Evolutionary conservation across 495 filamentous ascomycete species (phyloP).

Genomic region (Glarea lozoyensis): DNA sequence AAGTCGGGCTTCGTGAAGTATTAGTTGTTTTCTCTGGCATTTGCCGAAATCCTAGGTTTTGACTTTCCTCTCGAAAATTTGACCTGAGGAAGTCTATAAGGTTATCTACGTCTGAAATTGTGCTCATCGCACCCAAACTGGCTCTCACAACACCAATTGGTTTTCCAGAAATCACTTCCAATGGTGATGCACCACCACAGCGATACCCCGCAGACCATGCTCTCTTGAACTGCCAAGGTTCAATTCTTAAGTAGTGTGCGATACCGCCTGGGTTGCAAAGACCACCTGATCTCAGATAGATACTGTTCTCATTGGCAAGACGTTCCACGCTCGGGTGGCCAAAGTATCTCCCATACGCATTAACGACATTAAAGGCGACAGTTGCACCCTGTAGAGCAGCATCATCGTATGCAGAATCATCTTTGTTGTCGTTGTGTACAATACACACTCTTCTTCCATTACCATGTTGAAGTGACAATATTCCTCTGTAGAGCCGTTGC

Average conservation of each 20-base stretch:
- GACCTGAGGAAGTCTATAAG: constrained; percentile 39
- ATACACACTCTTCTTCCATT: constrained; percentile 49
- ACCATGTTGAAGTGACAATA: constrained; percentile 45
- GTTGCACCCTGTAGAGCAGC: constrained; percentile 55
- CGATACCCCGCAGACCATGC: constrained; percentile 56
- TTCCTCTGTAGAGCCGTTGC: constrained; percentile 36
- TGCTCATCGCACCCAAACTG: constrained; percentile 68
- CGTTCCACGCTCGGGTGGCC: constrained; percentile 53
- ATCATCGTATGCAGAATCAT: constrained; percentile 42
- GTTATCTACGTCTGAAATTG: constrained; percentile 44
- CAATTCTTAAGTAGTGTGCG: constrained; percentile 32
- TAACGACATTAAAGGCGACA: constrained; percentile 59
- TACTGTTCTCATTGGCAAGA: constrained; percentile 47
- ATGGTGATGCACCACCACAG: constrained; percentile 36
- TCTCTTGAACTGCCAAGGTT: constrained; percentile 50
- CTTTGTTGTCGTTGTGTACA: constrained; percentile 48
- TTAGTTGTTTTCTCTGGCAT: too few species aligned
- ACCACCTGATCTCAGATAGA: constrained; percentile 64
- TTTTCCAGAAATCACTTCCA: constrained; percentile 43
- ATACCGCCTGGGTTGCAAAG: constrained; percentile 53
- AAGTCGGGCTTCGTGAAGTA: too few species aligned
- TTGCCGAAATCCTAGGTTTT: too few species aligned
- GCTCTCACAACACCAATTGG: constrained; percentile 57
- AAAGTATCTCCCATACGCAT: constrained; percentile 44
- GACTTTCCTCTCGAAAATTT: too few species aligned